Percentiles rank a stretch among this genome's conserved stretches.
Evolutionary conservation across 106 monocot species (phyloP).

Genomic region (Allium sativum): DNA sequence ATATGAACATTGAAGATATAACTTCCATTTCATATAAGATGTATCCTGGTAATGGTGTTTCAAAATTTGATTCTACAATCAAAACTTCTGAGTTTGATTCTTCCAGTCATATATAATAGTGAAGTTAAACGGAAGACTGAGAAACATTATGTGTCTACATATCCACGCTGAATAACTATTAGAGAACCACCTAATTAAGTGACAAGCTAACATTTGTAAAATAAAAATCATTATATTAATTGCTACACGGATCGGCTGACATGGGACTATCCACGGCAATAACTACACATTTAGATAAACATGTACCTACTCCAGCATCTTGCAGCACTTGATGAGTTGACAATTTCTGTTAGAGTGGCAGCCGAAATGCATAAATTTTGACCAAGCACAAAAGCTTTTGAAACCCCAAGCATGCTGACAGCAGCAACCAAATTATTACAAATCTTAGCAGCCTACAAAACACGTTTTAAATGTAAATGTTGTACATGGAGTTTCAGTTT

Average conservation of each 20-base stretch:
- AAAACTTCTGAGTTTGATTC: no score
- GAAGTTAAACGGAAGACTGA: no score
- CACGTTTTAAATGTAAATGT: neutral
- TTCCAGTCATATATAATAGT: no score
- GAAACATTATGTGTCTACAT: neutral
- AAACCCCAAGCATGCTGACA: slow-evolving; percentile 92
- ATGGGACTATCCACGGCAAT: neutral
- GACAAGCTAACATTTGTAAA: no score
- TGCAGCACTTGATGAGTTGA: slow-evolving; percentile 93
- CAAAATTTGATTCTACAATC: neutral
- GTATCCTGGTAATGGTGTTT: neutral
- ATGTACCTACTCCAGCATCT: slow-evolving; percentile 92
- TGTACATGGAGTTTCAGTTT: neutral
- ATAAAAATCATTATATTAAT: no score
- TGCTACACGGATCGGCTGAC: neutral
- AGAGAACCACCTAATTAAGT: no score
- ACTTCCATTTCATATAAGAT: neutral
- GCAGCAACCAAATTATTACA: slow-evolving; percentile 98
- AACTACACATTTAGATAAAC: neutral
- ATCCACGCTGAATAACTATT: neutral
- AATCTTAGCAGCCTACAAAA: slow-evolving; percentile 76
- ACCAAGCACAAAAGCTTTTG: slow-evolving; percentile 91
- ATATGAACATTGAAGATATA: neutral
- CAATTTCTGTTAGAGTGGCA: slow-evolving; percentile 47
- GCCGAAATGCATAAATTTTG: slow-evolving; percentile 76